These are phyloP conservation scores for Coriolopsis trogii DNA, from an alignment of 1,284 basidiomycete genomes.

Conservation along the genomic window DNA sequence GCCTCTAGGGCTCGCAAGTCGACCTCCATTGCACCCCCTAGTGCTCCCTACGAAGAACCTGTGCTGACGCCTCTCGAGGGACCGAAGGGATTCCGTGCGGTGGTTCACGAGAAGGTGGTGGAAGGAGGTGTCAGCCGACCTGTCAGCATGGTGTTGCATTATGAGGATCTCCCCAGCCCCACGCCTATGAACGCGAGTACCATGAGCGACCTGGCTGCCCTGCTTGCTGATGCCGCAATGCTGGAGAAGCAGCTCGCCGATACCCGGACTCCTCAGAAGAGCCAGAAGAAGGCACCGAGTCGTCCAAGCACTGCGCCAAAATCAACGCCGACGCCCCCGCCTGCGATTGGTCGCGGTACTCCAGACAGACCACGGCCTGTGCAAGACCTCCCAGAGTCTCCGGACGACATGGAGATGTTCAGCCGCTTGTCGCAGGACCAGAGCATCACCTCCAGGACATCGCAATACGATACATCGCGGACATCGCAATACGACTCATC, in stretches of 20 bases:
- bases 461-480: slow-evolving; percentile 4
- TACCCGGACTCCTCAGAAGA: slow-evolving; percentile 25
- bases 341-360: background rate
- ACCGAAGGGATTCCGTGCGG: slow-evolving; percentile 31
- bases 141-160: slow-evolving; percentile 16
- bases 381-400: slow-evolving; percentile 25
- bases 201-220: slow-evolving; percentile 32
- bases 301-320: background rate
- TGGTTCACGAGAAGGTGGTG: slow-evolving; percentile 35
- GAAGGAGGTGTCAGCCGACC: slow-evolving; percentile 24
- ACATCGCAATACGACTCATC: slow-evolving; percentile 4
- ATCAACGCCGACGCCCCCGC: slow-evolving; percentile 9
- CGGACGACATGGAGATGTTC: slow-evolving; percentile 15
- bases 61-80: slow-evolving; percentile 26
- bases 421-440: slow-evolving; percentile 13
- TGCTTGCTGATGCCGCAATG: slow-evolving; percentile 32
- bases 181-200: slow-evolving; percentile 24
- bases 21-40: slow-evolving; percentile 7
- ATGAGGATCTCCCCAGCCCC: slow-evolving; percentile 17
- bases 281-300: slow-evolving; percentile 18
- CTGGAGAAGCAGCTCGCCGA: slow-evolving; percentile 32
- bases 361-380: slow-evolving; percentile 16
- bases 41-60: slow-evolving; percentile 21
- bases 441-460: slow-evolving; percentile 1
- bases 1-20: slow-evolving; percentile 8